Conservation (phyloP, 768 basidiomycete genomes). For the Xanthoconium stramineum region DNA sequence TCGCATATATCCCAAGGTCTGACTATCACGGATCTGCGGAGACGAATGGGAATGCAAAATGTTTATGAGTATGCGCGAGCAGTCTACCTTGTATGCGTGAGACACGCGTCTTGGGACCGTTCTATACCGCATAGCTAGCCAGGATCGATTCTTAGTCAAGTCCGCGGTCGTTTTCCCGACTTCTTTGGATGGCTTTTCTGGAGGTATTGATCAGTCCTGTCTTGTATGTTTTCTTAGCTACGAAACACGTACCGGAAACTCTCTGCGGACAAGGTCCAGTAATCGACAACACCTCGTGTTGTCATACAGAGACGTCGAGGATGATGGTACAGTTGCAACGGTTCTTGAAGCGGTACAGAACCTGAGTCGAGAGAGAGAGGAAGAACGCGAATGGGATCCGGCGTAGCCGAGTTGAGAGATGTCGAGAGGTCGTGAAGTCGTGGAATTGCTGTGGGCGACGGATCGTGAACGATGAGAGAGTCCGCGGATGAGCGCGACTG, state of each 20-base stretch:
- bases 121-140: conserved; percentile 87
- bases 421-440: no score
- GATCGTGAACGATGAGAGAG: no score
- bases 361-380: no score
- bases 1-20: conserved; percentile 61
- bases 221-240: no score
- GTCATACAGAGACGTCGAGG: conserved; percentile 83
- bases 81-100: background rate
- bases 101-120: conserved; percentile 70
- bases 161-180: conserved; percentile 78
- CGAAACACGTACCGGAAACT: conserved; percentile 42
- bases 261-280: conserved; percentile 64
- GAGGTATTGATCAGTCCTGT: background rate
- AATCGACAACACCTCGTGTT: conserved; percentile 89
- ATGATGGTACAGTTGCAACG: no score
- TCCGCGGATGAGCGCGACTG: no score
- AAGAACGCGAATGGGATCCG: no score
- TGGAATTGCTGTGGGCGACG: no score
- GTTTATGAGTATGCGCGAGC: conserved; percentile 33
- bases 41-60: conserved; percentile 72
- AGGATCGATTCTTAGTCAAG: conserved; percentile 75
- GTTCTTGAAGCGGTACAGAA: no score
- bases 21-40: conserved; percentile 65
- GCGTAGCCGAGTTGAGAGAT: no score
- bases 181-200: conserved; percentile 75